Percentiles rank a stretch among this genome's conserved stretches.
These are phyloP conservation scores for Chytriomyces sp. DNA, from an alignment of 192 early-diverging fungal species.

Conservation along the genomic window DNA sequence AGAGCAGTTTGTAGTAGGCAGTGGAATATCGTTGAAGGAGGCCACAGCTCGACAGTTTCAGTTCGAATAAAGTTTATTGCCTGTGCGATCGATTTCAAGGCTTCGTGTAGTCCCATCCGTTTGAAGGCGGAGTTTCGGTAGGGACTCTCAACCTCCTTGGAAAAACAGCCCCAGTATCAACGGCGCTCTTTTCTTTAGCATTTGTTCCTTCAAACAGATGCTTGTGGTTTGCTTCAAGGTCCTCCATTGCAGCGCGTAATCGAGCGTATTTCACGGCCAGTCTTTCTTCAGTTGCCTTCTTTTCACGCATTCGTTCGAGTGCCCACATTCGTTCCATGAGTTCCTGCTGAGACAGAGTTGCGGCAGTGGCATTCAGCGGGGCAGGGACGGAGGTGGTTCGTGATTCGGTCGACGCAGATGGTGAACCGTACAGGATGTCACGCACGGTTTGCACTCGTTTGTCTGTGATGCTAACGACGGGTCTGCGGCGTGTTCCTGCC, in stretches of 20 bases:
- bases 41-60: neutral
- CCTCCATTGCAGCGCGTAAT: conserved; percentile 56
- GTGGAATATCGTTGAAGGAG: conserved; percentile 40
- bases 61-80: no score
- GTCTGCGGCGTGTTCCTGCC: neutral
- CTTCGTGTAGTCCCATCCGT: conserved; percentile 54
- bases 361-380: neutral
- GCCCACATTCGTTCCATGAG: conserved; percentile 30
- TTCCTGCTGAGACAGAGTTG: conserved; percentile 24
- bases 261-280: conserved; percentile 44
- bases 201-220: conserved; percentile 54
- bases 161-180: conserved; percentile 36
- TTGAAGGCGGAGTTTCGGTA: conserved; percentile 53
- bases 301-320: conserved; percentile 35
- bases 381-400: neutral
- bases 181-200: conserved; percentile 23
- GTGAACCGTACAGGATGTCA: conserved; percentile 28
- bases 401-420: neutral
- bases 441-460: conserved; percentile 23
- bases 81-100: neutral
- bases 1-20: conserved; percentile 49
- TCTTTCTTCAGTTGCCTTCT: conserved; percentile 35
- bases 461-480: conserved; percentile 23
- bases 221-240: conserved; percentile 49
- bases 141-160: conserved; percentile 50